Evolutionary conservation across 441 rosid genomes (phyloP).

Genomic region (Brassica balearica): DNA sequence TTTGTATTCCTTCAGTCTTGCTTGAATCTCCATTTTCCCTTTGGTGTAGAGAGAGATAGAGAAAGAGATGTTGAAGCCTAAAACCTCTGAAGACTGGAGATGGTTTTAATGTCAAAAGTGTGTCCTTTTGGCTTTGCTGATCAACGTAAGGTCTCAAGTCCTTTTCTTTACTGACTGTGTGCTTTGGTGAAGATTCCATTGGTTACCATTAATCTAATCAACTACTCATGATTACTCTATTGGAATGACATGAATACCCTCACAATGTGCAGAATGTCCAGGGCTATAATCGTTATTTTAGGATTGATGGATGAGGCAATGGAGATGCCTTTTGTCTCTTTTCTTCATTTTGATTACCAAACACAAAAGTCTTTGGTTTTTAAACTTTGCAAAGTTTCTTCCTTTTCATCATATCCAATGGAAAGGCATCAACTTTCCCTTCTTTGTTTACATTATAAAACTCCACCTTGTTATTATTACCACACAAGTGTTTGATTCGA

Average conservation of each 20-base stretch:
- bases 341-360: conserved; percentile 38
- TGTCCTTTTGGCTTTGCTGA: conserved; percentile 32
- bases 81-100: conserved; percentile 30
- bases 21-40: conserved; percentile 54
- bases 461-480: conserved; percentile 16
- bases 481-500: conserved; percentile 10
- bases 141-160: conserved; percentile 43
- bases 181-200: conserved; percentile 36
- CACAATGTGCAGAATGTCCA: neutral
- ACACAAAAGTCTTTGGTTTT: conserved; percentile 29
- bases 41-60: conserved; percentile 3
- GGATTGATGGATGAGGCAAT: neutral
- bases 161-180: conserved; percentile 37
- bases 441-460: conserved; percentile 34
- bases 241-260: conserved; percentile 27
- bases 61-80: conserved; percentile 20
- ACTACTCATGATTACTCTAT: conserved; percentile 31
- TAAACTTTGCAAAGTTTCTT: conserved; percentile 34
- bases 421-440: conserved; percentile 49
- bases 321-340: conserved; percentile 38
- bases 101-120: conserved; percentile 26
- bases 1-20: conserved; percentile 59
- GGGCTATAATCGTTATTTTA: conserved; percentile 35
- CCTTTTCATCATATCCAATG: conserved; percentile 34
- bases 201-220: conserved; percentile 26